These are phyloP conservation scores for Eucalyptus polybractea DNA, from an alignment of 345 rosid species.

Conservation along the genomic window DNA sequence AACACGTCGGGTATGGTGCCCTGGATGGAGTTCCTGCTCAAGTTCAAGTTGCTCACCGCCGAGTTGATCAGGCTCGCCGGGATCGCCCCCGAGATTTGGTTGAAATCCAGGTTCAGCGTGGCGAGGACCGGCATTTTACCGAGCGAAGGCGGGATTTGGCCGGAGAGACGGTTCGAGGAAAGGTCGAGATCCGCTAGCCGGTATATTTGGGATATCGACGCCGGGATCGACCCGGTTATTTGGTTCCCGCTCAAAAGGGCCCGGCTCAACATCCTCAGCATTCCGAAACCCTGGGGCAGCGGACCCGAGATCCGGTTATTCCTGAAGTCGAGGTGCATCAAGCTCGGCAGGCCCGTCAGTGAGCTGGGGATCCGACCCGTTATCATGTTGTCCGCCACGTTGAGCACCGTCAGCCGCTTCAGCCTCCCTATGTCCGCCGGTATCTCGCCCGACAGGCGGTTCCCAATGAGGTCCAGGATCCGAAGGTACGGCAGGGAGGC, in stretches of 20 bases:
- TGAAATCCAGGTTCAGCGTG: slow-evolving; percentile 25
- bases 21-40: slow-evolving; percentile 21
- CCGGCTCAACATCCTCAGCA: slow-evolving; percentile 23
- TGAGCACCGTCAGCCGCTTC: slow-evolving; percentile 17
- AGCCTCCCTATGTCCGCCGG: slow-evolving; percentile 27
- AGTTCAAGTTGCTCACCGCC: slow-evolving; percentile 14
- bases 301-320: slow-evolving; percentile 23
- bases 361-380: slow-evolving; percentile 27
- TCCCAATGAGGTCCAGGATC: slow-evolving; percentile 24
- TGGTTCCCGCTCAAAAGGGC: slow-evolving; percentile 26
- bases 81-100: slow-evolving; percentile 12
- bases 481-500: slow-evolving; percentile 20
- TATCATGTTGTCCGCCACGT: slow-evolving; percentile 26
- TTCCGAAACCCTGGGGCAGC: slow-evolving; percentile 16
- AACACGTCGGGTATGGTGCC: slow-evolving; percentile 24
- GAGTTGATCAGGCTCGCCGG: slow-evolving; percentile 22
- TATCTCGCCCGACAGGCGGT: slow-evolving; percentile 18
- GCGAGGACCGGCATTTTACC: slow-evolving; percentile 33
- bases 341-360: slow-evolving; percentile 11
- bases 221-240: slow-evolving; percentile 15
- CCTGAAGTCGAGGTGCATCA: slow-evolving; percentile 34
- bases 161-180: slow-evolving; percentile 19
- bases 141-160: slow-evolving; percentile 19
- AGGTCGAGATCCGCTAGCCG: slow-evolving; percentile 36
- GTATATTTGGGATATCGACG: slow-evolving; percentile 14